A percentile compares a stretch with the other conserved stretches of the same genome.
Evolutionary conservation across 495 filamentous ascomycete genomes (phyloP).

Genomic region (Annulohypoxylon stygium): DNA sequence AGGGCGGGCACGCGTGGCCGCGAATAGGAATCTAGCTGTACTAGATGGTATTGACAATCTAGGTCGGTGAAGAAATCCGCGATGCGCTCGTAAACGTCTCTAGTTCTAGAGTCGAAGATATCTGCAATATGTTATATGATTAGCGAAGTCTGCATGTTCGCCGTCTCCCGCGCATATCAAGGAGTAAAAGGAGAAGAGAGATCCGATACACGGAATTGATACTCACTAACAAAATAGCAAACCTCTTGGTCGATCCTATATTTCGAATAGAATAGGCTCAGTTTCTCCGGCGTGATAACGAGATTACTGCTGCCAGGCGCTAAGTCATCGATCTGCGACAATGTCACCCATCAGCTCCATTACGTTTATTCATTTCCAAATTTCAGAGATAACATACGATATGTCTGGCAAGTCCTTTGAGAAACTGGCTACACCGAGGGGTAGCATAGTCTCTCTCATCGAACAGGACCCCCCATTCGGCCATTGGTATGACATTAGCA

Average conservation of each 20-base stretch:
- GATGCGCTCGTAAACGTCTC: slow-evolving; percentile 58
- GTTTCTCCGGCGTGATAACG: slow-evolving; percentile 85
- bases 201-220: background rate
- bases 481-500: slow-evolving; percentile 47
- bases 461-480: slow-evolving; percentile 83
- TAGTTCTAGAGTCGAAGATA: slow-evolving; percentile 61
- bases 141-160: slow-evolving; percentile 10
- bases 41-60: slow-evolving; percentile 82
- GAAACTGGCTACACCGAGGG: slow-evolving; percentile 74
- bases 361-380: background rate
- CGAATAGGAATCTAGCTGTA: slow-evolving; percentile 71
- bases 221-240: slow-evolving; percentile 55
- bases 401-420: slow-evolving; percentile 82
- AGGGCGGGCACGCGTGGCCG: slow-evolving; percentile 80
- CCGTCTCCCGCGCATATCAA: background rate
- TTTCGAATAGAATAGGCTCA: slow-evolving; percentile 81
- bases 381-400: slow-evolving; percentile 67
- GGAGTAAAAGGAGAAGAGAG: background rate
- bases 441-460: slow-evolving; percentile 76
- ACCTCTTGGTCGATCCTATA: slow-evolving; percentile 72
- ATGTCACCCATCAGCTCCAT: slow-evolving; percentile 46
- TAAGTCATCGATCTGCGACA: slow-evolving; percentile 79
- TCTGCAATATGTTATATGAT: slow-evolving; percentile 47
- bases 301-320: slow-evolving; percentile 74
- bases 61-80: slow-evolving; percentile 79